phyloP scores from a whole-genome alignment of 768 basidiomycete genomes.

The Rhodotorula taiwanensis region DNA sequence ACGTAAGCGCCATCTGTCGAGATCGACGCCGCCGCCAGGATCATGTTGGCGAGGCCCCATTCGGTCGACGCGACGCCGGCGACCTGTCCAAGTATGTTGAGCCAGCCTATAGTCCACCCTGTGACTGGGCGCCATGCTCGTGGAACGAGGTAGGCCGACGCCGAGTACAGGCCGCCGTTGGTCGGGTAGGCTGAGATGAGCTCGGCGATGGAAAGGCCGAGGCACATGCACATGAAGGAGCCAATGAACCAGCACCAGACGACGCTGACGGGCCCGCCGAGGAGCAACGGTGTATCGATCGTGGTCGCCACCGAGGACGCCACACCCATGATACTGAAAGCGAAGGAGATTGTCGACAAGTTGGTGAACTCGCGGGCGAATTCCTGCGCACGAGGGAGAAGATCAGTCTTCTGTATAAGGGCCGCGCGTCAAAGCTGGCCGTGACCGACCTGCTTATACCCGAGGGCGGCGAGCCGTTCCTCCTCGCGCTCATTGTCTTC shows the following conservation, averaged over 20 bases:
- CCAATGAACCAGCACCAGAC: constrained; percentile 47
- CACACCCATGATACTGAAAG: constrained; percentile 39
- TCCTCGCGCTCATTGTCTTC: background rate
- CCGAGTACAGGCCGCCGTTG: constrained; percentile 48
- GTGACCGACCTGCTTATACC: too few relatives aligned
- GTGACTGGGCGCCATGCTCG: constrained; percentile 42
- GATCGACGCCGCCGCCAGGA: constrained; percentile 47
- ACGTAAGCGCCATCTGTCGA: constrained; percentile 44
- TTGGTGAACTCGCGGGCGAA: constrained; percentile 1
- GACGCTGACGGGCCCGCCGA: constrained; percentile 47
- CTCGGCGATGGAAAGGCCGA: constrained; percentile 34
- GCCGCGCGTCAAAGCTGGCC: too few relatives aligned
- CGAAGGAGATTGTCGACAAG: constrained; percentile 43
- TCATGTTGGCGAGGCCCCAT: constrained; percentile 53
- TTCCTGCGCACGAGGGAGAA: background rate
- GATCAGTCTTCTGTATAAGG: background rate
- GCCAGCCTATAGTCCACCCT: constrained; percentile 42
- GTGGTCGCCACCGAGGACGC: constrained; percentile 45
- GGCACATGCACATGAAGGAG: constrained; percentile 31
- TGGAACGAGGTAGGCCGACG: constrained; percentile 47
- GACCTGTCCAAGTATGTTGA: constrained; percentile 71
- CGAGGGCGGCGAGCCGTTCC: background rate
- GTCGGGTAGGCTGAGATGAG: background rate
- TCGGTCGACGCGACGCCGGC: constrained; percentile 80
- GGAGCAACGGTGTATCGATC: constrained; percentile 46